A percentile compares a stretch with the other conserved stretches of the same genome.
phyloP scores from a whole-genome alignment of 2,329 filamentous ascomycete genomes.

The Alternaria viburni region DNA sequence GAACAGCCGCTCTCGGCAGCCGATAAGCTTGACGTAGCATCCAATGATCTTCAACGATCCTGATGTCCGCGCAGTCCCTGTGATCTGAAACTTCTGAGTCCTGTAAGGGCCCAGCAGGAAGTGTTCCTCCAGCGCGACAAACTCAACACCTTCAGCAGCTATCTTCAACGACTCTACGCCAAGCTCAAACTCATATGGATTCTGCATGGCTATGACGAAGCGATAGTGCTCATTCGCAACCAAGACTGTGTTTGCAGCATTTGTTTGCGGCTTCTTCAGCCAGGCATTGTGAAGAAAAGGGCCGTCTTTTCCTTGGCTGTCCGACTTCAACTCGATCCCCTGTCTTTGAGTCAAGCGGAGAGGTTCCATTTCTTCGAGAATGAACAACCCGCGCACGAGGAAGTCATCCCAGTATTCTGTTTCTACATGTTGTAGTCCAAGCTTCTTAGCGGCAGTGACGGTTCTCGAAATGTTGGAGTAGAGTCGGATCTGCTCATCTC shows the following conservation, averaged over 20 bases:
- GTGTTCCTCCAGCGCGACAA: constrained; percentile 69
- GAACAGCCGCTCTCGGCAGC: constrained; percentile 83
- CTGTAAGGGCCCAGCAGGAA: constrained; percentile 80
- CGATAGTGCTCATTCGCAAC: constrained; percentile 79
- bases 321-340: constrained; percentile 39
- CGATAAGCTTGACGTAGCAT: constrained; percentile 77
- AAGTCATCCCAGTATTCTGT: constrained; percentile 99
- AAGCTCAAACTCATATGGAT: constrained; percentile 91
- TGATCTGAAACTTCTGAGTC: constrained; percentile 77
- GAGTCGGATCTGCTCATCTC: constrained; percentile 86
- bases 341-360: constrained; percentile 42
- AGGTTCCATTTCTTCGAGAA: constrained; percentile 55
- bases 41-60: constrained; percentile 78
- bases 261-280: constrained; percentile 66
- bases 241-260: constrained; percentile 68
- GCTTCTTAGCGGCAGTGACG: constrained; percentile 73
- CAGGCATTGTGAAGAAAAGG: constrained; percentile 98
- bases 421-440: constrained; percentile 72
- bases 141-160: constrained; percentile 73
- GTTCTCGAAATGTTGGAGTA: constrained; percentile 86
- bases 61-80: constrained; percentile 68
- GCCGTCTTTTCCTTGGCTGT: constrained; percentile 58
- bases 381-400: constrained; percentile 77
- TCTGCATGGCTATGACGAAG: constrained; percentile 86
- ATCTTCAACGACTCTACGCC: constrained; percentile 83